phyloP scores from a whole-genome alignment of 345 rosid genomes.

The Salix suchowensis region DNA sequence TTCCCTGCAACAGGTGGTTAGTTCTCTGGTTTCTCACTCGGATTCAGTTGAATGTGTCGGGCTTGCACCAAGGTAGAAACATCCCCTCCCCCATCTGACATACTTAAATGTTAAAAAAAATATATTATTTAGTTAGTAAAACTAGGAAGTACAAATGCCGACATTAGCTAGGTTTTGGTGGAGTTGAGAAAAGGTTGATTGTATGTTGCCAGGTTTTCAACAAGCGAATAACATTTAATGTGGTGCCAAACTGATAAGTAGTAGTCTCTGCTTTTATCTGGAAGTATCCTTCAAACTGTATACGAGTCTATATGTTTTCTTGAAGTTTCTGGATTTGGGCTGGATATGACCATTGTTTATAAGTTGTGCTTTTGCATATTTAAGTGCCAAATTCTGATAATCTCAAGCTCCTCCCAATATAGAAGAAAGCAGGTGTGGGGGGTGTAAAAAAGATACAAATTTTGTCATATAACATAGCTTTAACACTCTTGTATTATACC shows the following conservation, averaged over 20 bases:
- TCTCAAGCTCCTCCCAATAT: not conserved
- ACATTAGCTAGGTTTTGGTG: not conserved
- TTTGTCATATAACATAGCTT: not conserved
- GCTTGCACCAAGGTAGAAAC: constrained; percentile 55
- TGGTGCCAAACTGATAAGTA: not conserved
- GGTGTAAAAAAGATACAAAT: not conserved
- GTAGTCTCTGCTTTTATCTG: not conserved
- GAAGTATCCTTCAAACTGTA: not conserved
- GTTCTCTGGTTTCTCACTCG: constrained; percentile 54
- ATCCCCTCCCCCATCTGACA: too few species aligned
- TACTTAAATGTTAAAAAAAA: not conserved
- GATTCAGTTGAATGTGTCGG: constrained; percentile 72
- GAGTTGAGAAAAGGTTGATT: not conserved
- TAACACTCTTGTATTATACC: not conserved
- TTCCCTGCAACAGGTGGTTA: constrained; percentile 59
- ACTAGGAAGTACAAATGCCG: too few species aligned
- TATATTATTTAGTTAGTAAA: not conserved
- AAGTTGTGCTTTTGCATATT: not conserved
- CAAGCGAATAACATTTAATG: not conserved
- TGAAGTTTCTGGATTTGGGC: not conserved
- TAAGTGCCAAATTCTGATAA: not conserved
- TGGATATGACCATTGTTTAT: not conserved
- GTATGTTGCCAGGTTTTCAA: not conserved
- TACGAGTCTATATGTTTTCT: not conserved
- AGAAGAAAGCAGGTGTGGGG: not conserved